These are phyloP conservation scores for Debaryomyces prosopidis DNA, from an alignment of 805 yeast genomes.

Conservation along the genomic window DNA sequence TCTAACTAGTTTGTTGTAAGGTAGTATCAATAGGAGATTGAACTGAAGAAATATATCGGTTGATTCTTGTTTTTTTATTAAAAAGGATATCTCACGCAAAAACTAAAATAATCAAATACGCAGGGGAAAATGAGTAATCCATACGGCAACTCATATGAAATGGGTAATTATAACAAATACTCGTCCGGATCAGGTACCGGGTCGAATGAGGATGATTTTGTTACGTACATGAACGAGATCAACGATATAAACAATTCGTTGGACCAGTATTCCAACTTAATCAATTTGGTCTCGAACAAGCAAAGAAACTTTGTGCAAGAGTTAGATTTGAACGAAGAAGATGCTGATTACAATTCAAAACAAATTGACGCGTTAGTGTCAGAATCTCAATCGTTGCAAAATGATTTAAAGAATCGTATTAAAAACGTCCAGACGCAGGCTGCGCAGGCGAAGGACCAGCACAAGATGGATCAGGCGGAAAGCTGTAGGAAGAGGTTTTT, in stretches of 20 bases:
- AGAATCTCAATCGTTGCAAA: conserved; percentile 79
- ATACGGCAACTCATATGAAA: conserved; percentile 27
- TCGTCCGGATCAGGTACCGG: conserved; percentile 16
- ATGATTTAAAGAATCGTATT: conserved; percentile 71
- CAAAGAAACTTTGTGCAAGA: conserved; percentile 44
- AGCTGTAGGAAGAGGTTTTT: conserved; percentile 82
- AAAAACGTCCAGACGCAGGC: conserved; percentile 73
- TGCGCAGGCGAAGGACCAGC: conserved; percentile 57
- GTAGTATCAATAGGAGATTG: background rate
- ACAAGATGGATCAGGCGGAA: conserved; percentile 89
- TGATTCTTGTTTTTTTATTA: background rate
- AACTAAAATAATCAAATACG: background rate
- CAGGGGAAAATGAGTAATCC: conserved; percentile 34
- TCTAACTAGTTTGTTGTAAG: background rate
- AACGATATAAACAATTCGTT: conserved; percentile 44
- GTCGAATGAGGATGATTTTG: conserved; percentile 41
- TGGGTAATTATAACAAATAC: conserved; percentile 24
- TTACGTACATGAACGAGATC: conserved; percentile 44
- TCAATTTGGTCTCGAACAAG: conserved; percentile 39
- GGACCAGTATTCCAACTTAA: conserved; percentile 41
- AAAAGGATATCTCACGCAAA: background rate
- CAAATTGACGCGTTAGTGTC: conserved; percentile 76
- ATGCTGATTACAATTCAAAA: conserved; percentile 59
- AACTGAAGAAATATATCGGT: background rate
- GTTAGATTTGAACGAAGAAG: conserved; percentile 39